Evolutionary conservation across 2,329 filamentous ascomycete genomes (phyloP).

Genomic region (Aureobasidium uvarum): DNA sequence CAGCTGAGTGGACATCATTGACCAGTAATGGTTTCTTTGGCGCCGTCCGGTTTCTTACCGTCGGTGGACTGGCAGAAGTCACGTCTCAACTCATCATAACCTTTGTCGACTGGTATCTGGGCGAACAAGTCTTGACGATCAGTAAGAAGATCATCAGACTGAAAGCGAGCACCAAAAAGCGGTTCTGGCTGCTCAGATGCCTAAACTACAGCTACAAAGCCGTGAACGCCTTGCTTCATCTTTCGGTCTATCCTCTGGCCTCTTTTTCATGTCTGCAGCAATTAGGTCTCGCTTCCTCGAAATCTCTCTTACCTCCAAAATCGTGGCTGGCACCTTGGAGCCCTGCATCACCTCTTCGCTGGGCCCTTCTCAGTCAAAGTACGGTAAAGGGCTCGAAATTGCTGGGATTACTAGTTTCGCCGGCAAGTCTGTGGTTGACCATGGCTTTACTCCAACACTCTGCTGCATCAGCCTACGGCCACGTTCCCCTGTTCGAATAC

Average conservation of each 20-base stretch:
- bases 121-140: constrained; percentile 5
- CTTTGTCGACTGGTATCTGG: constrained; percentile 11
- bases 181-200: neutral
- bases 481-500: constrained; percentile 15
- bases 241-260: constrained; percentile 8
- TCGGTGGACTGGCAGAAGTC: constrained; percentile 18
- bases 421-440: constrained; percentile 4
- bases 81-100: constrained; percentile 8
- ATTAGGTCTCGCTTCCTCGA: constrained; percentile 9
- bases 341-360: constrained; percentile 17
- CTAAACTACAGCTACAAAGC: constrained; percentile 9
- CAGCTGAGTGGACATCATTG: constrained; percentile 2
- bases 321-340: constrained; percentile 21
- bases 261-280: constrained; percentile 19
- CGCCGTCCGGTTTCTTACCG: neutral
- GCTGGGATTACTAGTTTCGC: neutral
- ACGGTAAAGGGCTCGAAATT: neutral
- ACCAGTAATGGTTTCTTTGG: neutral
- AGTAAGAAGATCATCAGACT: constrained; percentile 9
- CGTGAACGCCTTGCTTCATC: constrained; percentile 4
- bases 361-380: neutral
- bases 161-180: constrained; percentile 7
- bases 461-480: constrained; percentile 5
- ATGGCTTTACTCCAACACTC: constrained; percentile 9
- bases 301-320: neutral